Base-by-base conservation (phyloP, 192 early-diverging fungal genomes). In the Mortierella claussenii region DNA sequence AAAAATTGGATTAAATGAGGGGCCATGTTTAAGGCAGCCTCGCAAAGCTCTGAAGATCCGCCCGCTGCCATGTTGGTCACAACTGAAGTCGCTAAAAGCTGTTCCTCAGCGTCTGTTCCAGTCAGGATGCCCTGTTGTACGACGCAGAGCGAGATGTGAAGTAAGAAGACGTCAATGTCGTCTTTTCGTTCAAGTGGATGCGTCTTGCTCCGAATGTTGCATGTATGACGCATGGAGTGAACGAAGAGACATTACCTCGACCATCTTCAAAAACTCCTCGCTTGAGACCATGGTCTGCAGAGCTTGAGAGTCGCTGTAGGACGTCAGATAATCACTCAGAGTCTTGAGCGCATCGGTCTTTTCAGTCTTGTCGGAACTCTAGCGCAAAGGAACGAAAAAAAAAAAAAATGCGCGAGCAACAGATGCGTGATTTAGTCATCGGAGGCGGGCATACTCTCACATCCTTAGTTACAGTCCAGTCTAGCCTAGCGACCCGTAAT, bases 1-100 rank as follows among this genome's bases (percentile, higher is more conserved):
- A 87, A 45, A 37, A 83, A 80, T 30, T 70, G 33, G 18, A 87
- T 81, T 50, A 90, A 57, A 36, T 84, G 66, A 1, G 89, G 89
- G 32, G 76, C 80, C 0, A 82, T 69, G 15, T 44, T 60, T 13
- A 87, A 61, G 4, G 82, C 81, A 24, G 78, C 63, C 31, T 86
- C 69, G 46, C 82, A 83, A 11, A 82, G 50, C n/a, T 76, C 81
- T 9, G 60, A 26, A 9, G 83, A 80, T 46, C 83, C 83, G 23
- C 78, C 83, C 4, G 81, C 83, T 32, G 82, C 74, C 82, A 85
- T 85, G 64, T 86, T 90, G n/a, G 89, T 90, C 54, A 90, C 63
- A 12, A 87, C 87, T 64, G 84, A 88, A 7, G 82, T 65, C 18
- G 82, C 80, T 47, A 82, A 79, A n/a, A 87, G 69, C 56, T 85